Conservation (phyloP, 352 stramenopile genomes). For the Pythium utonaiense region DNA sequence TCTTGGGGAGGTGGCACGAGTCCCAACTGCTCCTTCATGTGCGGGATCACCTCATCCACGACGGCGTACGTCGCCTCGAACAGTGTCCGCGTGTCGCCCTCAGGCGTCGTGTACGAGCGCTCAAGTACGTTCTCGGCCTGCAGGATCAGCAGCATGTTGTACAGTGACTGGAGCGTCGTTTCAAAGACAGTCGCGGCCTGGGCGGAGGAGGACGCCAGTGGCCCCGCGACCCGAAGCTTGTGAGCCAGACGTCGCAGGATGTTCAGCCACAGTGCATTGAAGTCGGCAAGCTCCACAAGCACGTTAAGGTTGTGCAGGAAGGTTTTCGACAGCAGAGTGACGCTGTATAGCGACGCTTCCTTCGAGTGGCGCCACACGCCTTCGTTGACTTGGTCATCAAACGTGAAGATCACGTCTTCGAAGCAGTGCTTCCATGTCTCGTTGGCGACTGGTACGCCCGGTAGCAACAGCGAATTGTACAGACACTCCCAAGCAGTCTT, state of each 20-base stretch:
- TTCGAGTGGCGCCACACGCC: conserved; percentile 47
- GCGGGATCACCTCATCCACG: conserved; percentile 68
- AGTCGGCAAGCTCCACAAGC: conserved; percentile 60
- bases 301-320: conserved; percentile 83
- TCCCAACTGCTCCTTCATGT: conserved; percentile 75
- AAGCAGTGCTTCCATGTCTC: conserved; percentile 84
- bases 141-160: conserved; percentile 82
- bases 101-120: conserved; percentile 28
- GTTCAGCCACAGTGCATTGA: conserved; percentile 72
- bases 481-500: conserved; percentile 85
- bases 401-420: conserved; percentile 84
- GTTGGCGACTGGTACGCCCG: conserved; percentile 60
- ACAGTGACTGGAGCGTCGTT: conserved; percentile 82
- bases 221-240: conserved; percentile 44
- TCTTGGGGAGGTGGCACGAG: conserved; percentile 35
- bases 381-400: conserved; percentile 78
- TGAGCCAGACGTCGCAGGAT: conserved; percentile 68
- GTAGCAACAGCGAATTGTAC: conserved; percentile 75
- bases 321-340: conserved; percentile 83
- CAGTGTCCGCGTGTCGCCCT: conserved; percentile 29
- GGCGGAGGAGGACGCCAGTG: conserved; percentile 27
- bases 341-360: conserved; percentile 73
- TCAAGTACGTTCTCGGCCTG: conserved; percentile 78
- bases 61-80: conserved; percentile 69
- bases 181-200: conserved; percentile 73